phyloP scores from a whole-genome alignment of 768 basidiomycete species.

The Pisolithus marmoratus region DNA sequence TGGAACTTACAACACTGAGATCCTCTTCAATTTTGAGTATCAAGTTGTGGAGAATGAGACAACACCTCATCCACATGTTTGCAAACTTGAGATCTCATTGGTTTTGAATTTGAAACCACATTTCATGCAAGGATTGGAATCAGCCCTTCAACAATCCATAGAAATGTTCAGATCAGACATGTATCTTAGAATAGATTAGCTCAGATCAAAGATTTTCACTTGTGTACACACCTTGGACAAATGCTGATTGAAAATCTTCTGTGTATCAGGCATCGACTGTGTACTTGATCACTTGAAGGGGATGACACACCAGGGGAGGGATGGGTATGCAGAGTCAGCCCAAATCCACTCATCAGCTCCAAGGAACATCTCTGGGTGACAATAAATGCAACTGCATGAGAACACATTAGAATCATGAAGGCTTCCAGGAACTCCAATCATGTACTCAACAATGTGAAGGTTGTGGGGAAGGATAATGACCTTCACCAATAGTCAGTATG shows the following conservation, averaged over 20 bases:
- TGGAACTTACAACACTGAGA: background rate
- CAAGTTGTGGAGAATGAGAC: constrained; percentile 10
- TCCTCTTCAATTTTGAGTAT: constrained; percentile 10
- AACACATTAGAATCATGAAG: no score
- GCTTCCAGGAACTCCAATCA: no score
- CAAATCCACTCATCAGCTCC: no score
- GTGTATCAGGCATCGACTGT: constrained; percentile 8
- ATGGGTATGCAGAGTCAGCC: no score
- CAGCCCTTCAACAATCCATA: constrained; percentile 12
- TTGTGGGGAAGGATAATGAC: no score
- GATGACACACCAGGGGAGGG: background rate
- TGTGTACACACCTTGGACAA: constrained; percentile 12
- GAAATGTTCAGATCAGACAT: constrained; percentile 9
- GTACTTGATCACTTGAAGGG: constrained; percentile 19
- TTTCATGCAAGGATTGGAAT: constrained; percentile 5
- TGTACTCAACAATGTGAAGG: no score
- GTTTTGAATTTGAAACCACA: constrained; percentile 5
- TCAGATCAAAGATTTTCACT: background rate
- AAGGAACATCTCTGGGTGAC: no score
- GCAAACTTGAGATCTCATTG: constrained; percentile 2
- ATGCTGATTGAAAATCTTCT: constrained; percentile 19
- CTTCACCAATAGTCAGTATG: no score
- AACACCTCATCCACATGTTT: constrained; percentile 2
- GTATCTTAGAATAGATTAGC: constrained; percentile 16
- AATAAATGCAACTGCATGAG: no score